Percentiles rank a stretch among this genome's conserved stretches.
These are phyloP conservation scores for Agroathelia rolfsii DNA, from an alignment of 1,284 basidiomycete species.

Conservation along the genomic window DNA sequence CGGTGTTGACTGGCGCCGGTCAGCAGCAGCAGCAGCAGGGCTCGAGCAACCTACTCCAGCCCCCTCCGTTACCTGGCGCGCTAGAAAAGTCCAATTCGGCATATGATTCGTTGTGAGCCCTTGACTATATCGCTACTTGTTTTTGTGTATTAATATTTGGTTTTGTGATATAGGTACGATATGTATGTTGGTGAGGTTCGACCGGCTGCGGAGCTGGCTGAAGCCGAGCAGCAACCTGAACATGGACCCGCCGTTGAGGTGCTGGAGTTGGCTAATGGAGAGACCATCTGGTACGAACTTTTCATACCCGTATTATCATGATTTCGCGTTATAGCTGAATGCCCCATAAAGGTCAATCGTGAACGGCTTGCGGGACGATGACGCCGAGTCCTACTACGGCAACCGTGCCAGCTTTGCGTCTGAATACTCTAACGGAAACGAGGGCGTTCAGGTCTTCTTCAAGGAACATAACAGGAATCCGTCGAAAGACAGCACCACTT, in stretches of 20 bases:
- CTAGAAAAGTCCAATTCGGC: conserved; percentile 55
- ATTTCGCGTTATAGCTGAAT: conserved; percentile 6
- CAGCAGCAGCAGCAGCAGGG: too few relatives aligned
- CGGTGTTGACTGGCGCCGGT: conserved; percentile 35
- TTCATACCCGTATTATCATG: conserved; percentile 7
- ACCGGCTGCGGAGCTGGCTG: conserved; percentile 14
- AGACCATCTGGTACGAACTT: conserved; percentile 62
- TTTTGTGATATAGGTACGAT: conserved; percentile 48
- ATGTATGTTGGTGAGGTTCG: conserved; percentile 61
- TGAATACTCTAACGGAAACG: conserved; percentile 50
- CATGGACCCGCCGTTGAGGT: conserved; percentile 62
- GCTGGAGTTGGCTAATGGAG: conserved; percentile 71
- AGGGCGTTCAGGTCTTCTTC: conserved; percentile 57
- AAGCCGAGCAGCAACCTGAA: conserved; percentile 25
- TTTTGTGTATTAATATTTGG: conserved; percentile 11
- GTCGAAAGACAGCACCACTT: conserved; percentile 56
- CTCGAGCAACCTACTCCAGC: conserved; percentile 30
- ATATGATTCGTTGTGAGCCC: conserved; percentile 67
- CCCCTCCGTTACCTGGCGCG: conserved; percentile 28
- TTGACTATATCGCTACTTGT: conserved; percentile 8
- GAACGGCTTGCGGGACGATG: conserved; percentile 69
- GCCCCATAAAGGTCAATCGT: conserved; percentile 64
- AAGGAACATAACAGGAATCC: conserved; percentile 61
- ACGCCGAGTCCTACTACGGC: conserved; percentile 57
- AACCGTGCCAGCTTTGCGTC: conserved; percentile 64